Evolutionary conservation across 2,329 filamentous ascomycete genomes (phyloP).

Genomic region (Aspergillus intermedius): DNA sequence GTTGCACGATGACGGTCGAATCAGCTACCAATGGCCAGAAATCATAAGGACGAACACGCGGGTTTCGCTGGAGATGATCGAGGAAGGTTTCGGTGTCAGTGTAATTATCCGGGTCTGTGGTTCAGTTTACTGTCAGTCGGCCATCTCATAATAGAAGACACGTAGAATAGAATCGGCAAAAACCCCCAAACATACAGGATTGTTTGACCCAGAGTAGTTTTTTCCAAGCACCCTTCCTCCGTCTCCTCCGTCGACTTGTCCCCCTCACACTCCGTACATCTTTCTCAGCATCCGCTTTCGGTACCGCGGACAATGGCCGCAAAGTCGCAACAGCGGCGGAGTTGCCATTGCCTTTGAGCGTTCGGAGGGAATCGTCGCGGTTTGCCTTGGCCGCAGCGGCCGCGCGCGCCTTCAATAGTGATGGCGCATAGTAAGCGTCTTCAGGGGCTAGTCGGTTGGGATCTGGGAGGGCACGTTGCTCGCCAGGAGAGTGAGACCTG

Average conservation of each 20-base stretch:
- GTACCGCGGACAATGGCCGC: conserved; percentile 35
- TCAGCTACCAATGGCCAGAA: conserved; percentile 97
- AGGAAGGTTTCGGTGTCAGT: conserved; percentile 96
- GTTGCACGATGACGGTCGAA: conserved; percentile 92
- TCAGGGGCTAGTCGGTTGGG: conserved; percentile 71
- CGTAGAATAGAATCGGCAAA: background rate
- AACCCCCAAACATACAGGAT: conserved; percentile 56
- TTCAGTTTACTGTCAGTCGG: background rate
- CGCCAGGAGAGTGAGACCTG: conserved; percentile 24
- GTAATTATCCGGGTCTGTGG: conserved; percentile 89
- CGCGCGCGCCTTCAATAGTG: conserved; percentile 51
- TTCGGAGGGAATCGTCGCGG: conserved; percentile 30
- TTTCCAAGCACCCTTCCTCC: conserved; percentile 72
- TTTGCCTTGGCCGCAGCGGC: conserved; percentile 29
- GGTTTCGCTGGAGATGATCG: conserved; percentile 90
- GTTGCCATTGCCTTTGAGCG: conserved; percentile 35
- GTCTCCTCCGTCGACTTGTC: conserved; percentile 58
- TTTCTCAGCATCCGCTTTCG: conserved; percentile 29
- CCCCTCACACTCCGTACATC: conserved; percentile 48
- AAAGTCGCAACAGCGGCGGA: conserved; percentile 36
- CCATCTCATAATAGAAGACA: background rate
- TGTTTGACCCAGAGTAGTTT: conserved; percentile 98
- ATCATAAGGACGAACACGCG: conserved; percentile 86
- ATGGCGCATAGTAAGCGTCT: conserved; percentile 66
- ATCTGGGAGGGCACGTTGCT: conserved; percentile 43